Base-by-base conservation (phyloP, 164 flowering plant species). In the Nymphaea thermarum region DNA sequence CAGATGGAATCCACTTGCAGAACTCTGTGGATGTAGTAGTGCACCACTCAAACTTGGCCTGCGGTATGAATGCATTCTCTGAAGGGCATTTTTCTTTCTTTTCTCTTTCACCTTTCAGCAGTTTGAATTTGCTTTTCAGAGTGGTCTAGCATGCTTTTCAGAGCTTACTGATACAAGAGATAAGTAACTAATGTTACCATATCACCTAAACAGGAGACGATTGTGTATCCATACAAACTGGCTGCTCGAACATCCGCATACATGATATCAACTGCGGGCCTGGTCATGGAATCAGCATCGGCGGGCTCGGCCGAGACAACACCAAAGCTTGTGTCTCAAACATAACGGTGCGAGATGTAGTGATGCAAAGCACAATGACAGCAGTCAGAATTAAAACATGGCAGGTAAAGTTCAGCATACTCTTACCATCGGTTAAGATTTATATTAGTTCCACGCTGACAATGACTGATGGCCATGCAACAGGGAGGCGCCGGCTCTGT, bases 311-410 rank as follows among this genome's bases (percentile, higher is more conserved):
- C 18, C 74, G 65, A 66, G 83, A 80, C 69, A 76, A 74, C 43
- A 77, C 79, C 17, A 80, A 77, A 68, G 84, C 84, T 41, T 81
- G 84, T 65, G 86, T 83, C 62, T 81, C 84, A 5, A 80, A 80
- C 72, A 62, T 83, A 41, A 83, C 83, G 2, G 83, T 83, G 10
- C 72, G 79, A 57, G 77, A 83, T 42, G 60, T 75, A 25, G 61
- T 60, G 47, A 73, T 83, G 70, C 80, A 75, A 25, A 72, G 76
- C 68, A 77, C 86, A 3, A 63, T 74, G 76, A 81, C 64, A 41
- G 86, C 83, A 4, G 82, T 75, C 47, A 78, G 86, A 68, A 81
- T 83, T 66, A 83, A 83, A 76, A 81, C 86, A 63, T 83, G 86
- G 86, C 86, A 81, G 86, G 86, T 80, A 74, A 51, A 17, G 2